phyloP scores from a whole-genome alignment of 1,284 basidiomycete genomes.

The Melampsora medusae region DNA sequence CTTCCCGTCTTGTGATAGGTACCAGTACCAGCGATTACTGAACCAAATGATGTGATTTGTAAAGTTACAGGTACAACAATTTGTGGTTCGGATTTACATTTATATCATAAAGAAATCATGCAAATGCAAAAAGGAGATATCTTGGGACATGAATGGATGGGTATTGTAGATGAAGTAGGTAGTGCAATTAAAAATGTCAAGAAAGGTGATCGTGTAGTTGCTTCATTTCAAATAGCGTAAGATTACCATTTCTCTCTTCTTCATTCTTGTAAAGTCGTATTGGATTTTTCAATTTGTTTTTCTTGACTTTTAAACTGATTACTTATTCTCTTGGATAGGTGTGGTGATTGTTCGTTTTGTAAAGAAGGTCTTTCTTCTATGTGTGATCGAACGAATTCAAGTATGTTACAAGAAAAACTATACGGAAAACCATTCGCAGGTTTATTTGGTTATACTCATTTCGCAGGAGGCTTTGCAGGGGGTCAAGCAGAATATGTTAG shows the following conservation, averaged over 20 bases:
- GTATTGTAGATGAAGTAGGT: conserved; percentile 41
- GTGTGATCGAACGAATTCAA: conserved; percentile 50
- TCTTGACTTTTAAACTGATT: too few species aligned
- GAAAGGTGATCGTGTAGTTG: conserved; percentile 45
- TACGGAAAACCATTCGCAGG: conserved; percentile 48
- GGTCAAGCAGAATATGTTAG: conserved; percentile 50
- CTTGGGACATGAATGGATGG: conserved; percentile 45
- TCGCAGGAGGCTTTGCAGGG: conserved; percentile 48
- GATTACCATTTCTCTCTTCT: not conserved
- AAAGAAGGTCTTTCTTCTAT: conserved; percentile 46
- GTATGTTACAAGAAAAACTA: conserved; percentile 46
- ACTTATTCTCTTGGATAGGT: conserved; percentile 11
- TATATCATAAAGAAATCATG: conserved; percentile 47
- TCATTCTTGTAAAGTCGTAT: too few species aligned
- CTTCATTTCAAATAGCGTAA: conserved; percentile 46
- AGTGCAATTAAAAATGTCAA: conserved; percentile 35
- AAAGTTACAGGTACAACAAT: conserved; percentile 48
- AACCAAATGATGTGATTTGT: conserved; percentile 47
- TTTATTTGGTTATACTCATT: conserved; percentile 48
- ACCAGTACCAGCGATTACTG: conserved; percentile 46
- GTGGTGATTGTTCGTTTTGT: conserved; percentile 48
- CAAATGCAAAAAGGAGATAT: conserved; percentile 47
- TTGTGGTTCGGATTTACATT: conserved; percentile 49
- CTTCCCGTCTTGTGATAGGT: conserved; percentile 1
- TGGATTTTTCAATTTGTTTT: too few species aligned